Base-by-base conservation (phyloP, 225 moss, liverwort and hornwort species). In the Rhytidiadelphus loreus region DNA sequence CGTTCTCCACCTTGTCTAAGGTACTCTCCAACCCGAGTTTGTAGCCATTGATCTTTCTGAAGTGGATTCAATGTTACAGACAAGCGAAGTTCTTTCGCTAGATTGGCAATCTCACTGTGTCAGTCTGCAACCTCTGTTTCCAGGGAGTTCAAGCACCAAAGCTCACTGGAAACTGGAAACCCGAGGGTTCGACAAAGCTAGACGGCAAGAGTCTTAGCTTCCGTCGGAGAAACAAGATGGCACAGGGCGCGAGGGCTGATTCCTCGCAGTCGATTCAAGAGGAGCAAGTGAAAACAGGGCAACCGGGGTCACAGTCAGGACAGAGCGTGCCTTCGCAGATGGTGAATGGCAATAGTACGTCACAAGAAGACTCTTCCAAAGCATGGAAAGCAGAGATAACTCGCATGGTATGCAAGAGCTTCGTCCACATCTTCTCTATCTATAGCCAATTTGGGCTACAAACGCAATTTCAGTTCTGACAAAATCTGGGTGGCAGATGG, bases 361-460 rank as follows among this genome's bases (percentile, higher is more conserved):
- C 87, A 16, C 59, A 86, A 21, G 83, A 92, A 68, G 94, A 93
- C 29, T 61, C 59, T 41, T 75, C 71, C 41, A 87, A 81, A n/a
- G 92, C 94, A 50, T 94, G 94, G 94, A 86, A 88, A 82, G 91
- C 89, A 63, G 94, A 94, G 78, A 91, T 94, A 15, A 91, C 84
- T 57, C 77, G 69, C 63, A 91, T 90, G 91, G 92, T 94, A 86
- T 32, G 79, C 63, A 78, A 43, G 60, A 74, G 85, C 48, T 74
- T 14, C 66, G 9, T 72, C 33, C 33, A 50, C 12, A 44, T 79
- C 69, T 52, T 79, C 77, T 85, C 71, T 60, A 15, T 33, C 73
- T 17, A 18, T 17, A 35, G 46, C 23, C 24, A 35, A 46, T 68
- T 65, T 32, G 28, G 39, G 71, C 30, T 55, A 41, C 9, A 68